Evolutionary conservation across 768 basidiomycete species (phyloP).

Genomic region (Boletus rubescentipes): DNA sequence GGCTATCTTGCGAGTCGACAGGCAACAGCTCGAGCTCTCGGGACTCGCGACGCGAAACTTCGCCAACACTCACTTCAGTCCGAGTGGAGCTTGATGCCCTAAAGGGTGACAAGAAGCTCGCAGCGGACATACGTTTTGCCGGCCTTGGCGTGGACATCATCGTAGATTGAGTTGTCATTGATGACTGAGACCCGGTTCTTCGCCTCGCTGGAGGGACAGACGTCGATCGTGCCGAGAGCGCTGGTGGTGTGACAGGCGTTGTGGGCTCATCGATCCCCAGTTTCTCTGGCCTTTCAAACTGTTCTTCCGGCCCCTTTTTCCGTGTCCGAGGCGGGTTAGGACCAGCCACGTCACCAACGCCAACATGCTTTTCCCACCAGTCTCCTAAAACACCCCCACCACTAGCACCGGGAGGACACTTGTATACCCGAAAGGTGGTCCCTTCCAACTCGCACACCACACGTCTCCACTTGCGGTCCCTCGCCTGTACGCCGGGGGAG

Average conservation of each 20-base stretch:
- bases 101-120: conserved; percentile 31
- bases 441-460: conserved; percentile 90
- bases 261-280: conserved; percentile 17
- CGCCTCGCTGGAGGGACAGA: conserved; percentile 8
- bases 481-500: conserved; percentile 80
- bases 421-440: conserved; percentile 81
- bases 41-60: conserved; percentile 7
- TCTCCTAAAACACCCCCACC: conserved; percentile 58
- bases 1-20: conserved; percentile 22
- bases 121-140: conserved; percentile 27
- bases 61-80: conserved; percentile 10
- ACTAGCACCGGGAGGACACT: conserved; percentile 41
- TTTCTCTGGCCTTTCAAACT: conserved; percentile 26
- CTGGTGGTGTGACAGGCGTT: not conserved
- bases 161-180: conserved; percentile 16
- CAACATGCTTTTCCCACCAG: conserved; percentile 79
- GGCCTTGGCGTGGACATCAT: conserved; percentile 16
- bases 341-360: conserved; percentile 59
- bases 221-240: conserved; percentile 1
- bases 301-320: conserved; percentile 21
- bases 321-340: conserved; percentile 27
- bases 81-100: conserved; percentile 12
- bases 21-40: conserved; percentile 25
- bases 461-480: conserved; percentile 89
- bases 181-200: conserved; percentile 28